Evolutionary conservation across 2,329 filamentous ascomycete genomes (phyloP).

Genomic region (Daldinia eschscholtzii): DNA sequence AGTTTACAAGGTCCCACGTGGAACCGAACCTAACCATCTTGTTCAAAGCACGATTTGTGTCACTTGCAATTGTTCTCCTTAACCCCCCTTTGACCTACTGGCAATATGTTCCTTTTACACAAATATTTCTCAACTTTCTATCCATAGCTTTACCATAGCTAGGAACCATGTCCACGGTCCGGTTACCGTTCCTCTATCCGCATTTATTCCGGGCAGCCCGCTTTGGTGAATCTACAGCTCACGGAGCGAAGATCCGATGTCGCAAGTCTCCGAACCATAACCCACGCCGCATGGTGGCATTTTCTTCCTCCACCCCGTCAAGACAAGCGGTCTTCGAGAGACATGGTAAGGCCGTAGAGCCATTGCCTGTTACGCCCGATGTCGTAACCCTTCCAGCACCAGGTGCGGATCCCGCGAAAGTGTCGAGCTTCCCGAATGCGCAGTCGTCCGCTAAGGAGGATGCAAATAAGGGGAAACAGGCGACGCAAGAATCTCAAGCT

Average conservation of each 20-base stretch:
- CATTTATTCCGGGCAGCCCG: conserved; percentile 71
- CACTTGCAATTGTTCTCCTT: conserved; percentile 12
- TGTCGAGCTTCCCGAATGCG: conserved; percentile 26
- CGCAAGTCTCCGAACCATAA: conserved; percentile 49
- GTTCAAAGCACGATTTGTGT: conserved; percentile 19
- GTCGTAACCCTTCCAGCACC: conserved; percentile 46
- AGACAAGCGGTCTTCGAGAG: conserved; percentile 64
- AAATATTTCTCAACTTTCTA: conserved; percentile 12
- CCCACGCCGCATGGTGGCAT: conserved; percentile 51
- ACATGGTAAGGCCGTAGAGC: conserved; percentile 73
- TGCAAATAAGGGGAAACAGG: conserved; percentile 31
- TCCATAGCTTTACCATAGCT: conserved; percentile 19
- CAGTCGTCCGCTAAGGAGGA: conserved; percentile 36
- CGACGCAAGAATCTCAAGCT: conserved; percentile 17
- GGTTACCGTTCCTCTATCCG: conserved; percentile 77
- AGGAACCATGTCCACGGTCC: conserved; percentile 68
- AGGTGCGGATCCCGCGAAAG: conserved; percentile 35
- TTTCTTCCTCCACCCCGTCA: conserved; percentile 55
- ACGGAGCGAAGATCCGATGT: conserved; percentile 57
- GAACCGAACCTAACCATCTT: conserved; percentile 22
- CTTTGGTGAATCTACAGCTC: conserved; percentile 59
- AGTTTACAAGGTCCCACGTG: conserved; percentile 31
- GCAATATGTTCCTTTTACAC: conserved; percentile 37
- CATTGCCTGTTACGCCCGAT: conserved; percentile 54
- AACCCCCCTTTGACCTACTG: conserved; percentile 10